phyloP scores from a whole-genome alignment of 2,329 filamentous ascomycete species.

The Cladorrhinum sp. region DNA sequence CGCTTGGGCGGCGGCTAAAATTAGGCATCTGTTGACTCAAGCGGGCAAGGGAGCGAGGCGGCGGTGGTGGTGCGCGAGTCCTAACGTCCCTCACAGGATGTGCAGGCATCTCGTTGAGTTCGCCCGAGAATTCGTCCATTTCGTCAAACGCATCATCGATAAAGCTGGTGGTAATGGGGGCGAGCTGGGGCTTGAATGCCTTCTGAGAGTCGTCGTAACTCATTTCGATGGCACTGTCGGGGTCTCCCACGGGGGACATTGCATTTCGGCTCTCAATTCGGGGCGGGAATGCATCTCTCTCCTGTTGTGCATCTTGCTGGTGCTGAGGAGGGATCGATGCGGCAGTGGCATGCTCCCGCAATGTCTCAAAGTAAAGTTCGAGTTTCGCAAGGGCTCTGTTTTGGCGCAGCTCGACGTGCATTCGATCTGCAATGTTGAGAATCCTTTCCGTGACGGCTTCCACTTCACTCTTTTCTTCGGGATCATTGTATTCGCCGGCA shows the following conservation, averaged over 20 bases:
- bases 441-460: conserved; percentile 36
- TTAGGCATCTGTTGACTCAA: conserved; percentile 5
- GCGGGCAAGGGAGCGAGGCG: conserved; percentile 27
- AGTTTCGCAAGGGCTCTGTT: conserved; percentile 66
- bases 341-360: conserved; percentile 58
- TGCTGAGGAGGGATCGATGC: neutral
- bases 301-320: neutral
- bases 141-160: conserved; percentile 28
- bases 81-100: neutral
- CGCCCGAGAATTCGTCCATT: conserved; percentile 31
- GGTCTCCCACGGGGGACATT: conserved; percentile 31
- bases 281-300: neutral
- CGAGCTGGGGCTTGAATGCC: conserved; percentile 19
- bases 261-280: neutral
- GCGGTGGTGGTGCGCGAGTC: conserved; percentile 29
- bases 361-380: conserved; percentile 66
- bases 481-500: conserved; percentile 20
- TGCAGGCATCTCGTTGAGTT: conserved; percentile 27
- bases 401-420: conserved; percentile 51
- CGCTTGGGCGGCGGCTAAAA: conserved; percentile 3
- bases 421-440: conserved; percentile 31
- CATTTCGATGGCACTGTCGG: conserved; percentile 42
- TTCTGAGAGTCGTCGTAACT: conserved; percentile 28
- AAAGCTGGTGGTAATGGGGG: neutral
- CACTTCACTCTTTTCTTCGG: conserved; percentile 31